These are phyloP conservation scores for Talaromyces thailandensis DNA, from an alignment of 495 filamentous ascomycete genomes.

Conservation along the genomic window DNA sequence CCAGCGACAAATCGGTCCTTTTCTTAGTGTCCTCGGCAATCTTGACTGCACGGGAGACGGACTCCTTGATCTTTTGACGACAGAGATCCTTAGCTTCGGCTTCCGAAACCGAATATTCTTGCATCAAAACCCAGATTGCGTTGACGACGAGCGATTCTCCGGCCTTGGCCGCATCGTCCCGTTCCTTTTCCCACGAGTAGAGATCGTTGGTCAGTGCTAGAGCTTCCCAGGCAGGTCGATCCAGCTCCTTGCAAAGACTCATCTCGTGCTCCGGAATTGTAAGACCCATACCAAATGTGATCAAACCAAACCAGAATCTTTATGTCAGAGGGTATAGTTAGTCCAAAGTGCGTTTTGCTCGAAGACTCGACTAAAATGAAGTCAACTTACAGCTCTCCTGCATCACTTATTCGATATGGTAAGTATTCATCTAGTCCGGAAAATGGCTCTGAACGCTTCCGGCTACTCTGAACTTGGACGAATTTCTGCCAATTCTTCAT, in stretches of 20 bases:
- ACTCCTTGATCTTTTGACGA: not conserved
- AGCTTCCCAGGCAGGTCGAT: slow-evolving; percentile 1
- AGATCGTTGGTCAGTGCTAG: slow-evolving; percentile 1
- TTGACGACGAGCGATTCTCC: not conserved
- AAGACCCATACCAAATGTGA: not conserved
- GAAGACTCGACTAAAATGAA: not conserved
- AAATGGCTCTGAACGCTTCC: not conserved
- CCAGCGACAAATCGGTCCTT: not conserved
- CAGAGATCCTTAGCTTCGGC: not conserved
- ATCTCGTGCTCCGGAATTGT: slow-evolving; percentile 2
- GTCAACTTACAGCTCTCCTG: not conserved
- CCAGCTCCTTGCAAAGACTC: not conserved
- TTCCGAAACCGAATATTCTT: not conserved
- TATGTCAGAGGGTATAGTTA: not conserved
- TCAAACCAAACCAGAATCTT: slow-evolving; percentile 1
- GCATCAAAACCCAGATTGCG: slow-evolving; percentile 1
- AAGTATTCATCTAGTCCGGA: not conserved
- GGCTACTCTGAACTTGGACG: slow-evolving; percentile 4
- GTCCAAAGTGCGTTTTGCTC: not conserved
- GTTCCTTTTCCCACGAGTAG: slow-evolving; percentile 1
- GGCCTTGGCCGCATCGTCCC: not conserved
- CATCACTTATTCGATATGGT: not conserved
- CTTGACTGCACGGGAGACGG: not conserved
- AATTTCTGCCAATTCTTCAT: slow-evolving; percentile 15
- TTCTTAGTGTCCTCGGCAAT: not conserved